phyloP scores from a whole-genome alignment of 164 flowering plant species.

The Saururus chinensis region DNA sequence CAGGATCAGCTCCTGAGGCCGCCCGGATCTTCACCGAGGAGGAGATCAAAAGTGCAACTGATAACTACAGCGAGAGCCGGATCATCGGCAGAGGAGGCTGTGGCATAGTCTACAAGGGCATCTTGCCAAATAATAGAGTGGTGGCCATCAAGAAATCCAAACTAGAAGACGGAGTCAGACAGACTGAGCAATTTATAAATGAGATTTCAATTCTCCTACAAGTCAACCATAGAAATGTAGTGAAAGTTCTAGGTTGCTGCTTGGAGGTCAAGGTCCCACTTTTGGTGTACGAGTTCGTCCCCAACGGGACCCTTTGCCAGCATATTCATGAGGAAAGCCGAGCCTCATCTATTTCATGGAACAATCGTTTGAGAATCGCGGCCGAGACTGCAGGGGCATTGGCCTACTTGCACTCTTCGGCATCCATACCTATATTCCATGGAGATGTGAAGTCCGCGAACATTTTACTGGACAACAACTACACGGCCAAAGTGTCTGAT shows the following conservation, averaged over 20 bases:
- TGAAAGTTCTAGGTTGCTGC: slow-evolving; percentile 33
- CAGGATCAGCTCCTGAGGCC: not conserved
- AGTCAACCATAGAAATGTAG: slow-evolving; percentile 40
- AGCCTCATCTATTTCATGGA: slow-evolving; percentile 18
- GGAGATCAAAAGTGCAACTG: slow-evolving; percentile 11
- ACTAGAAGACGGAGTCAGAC: slow-evolving; percentile 3
- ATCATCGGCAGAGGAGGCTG: slow-evolving; percentile 15
- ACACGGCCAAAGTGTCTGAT: slow-evolving; percentile 33
- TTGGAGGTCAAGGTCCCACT: slow-evolving; percentile 33
- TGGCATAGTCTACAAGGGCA: slow-evolving; percentile 16
- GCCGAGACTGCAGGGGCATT: slow-evolving; percentile 25
- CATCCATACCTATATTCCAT: slow-evolving; percentile 31
- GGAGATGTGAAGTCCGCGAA: slow-evolving; percentile 35
- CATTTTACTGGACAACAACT: slow-evolving; percentile 26
- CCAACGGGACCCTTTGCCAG: slow-evolving; percentile 30
- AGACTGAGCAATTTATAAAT: slow-evolving; percentile 2
- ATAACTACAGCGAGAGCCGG: slow-evolving; percentile 7
- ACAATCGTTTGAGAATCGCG: slow-evolving; percentile 16
- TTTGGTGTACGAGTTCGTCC: slow-evolving; percentile 36
- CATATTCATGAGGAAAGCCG: slow-evolving; percentile 17
- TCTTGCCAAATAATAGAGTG: slow-evolving; percentile 7
- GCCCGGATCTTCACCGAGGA: slow-evolving; percentile 2
- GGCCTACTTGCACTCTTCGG: slow-evolving; percentile 29
- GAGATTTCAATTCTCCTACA: slow-evolving; percentile 11
- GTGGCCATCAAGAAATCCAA: slow-evolving; percentile 15